phyloP scores from a whole-genome alignment of 78 protist genomes.

The Chrysochromulina parva region DNA sequence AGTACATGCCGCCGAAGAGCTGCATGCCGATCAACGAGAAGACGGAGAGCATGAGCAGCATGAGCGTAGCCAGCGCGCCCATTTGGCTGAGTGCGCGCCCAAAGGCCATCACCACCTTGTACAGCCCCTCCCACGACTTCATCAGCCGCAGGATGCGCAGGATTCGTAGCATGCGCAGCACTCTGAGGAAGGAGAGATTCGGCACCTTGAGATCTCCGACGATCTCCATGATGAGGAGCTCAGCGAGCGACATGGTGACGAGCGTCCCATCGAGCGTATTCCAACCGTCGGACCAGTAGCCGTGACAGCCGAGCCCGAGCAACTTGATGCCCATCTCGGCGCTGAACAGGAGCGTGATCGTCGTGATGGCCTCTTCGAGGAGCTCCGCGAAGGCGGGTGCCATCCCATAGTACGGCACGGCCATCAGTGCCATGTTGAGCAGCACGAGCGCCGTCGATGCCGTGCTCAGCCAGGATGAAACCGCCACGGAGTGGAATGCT shows the following conservation, averaged over 20 bases:
- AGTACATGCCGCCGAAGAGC: constrained; percentile 21
- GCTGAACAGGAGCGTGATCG: not conserved
- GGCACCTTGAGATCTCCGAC: not conserved
- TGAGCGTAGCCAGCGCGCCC: not conserved
- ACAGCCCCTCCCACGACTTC: not conserved
- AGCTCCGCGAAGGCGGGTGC: not conserved
- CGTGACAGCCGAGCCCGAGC: not conserved
- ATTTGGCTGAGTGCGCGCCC: not conserved
- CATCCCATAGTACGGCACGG: not conserved
- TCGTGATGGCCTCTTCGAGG: not conserved
- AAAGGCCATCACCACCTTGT: not conserved
- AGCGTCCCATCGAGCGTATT: constrained; percentile 31
- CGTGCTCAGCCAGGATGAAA: too few species aligned
- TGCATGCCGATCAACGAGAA: constrained; percentile 45
- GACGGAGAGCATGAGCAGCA: not conserved
- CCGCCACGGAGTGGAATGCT: too few species aligned
- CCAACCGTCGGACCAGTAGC: constrained; percentile 20
- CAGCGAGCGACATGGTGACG: not conserved
- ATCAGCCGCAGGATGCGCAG: constrained; percentile 22
- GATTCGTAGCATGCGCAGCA: constrained; percentile 19
- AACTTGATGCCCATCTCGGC: constrained; percentile 31
- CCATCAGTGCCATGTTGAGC: not conserved
- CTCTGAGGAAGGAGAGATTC: not conserved
- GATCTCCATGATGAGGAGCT: not conserved
- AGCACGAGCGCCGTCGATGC: not conserved